Evolutionary conservation across 345 rosid species (phyloP).

Genomic region (Leavenworthia alabamica): DNA sequence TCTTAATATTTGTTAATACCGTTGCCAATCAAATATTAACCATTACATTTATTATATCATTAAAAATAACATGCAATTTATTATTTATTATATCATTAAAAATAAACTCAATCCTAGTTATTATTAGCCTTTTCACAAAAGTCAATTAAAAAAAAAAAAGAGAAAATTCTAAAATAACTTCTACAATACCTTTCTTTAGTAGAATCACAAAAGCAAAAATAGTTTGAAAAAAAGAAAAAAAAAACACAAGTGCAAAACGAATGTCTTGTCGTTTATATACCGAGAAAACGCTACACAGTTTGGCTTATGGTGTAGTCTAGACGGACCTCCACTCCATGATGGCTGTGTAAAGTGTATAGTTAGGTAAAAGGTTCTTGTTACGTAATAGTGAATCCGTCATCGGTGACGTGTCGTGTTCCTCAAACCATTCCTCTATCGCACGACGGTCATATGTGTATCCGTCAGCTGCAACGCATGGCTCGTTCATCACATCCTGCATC

Average conservation of each 20-base stretch:
- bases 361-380: slow-evolving; percentile 58
- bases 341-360: slow-evolving; percentile 66
- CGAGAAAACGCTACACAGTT: slow-evolving; percentile 14
- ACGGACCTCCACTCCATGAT: slow-evolving; percentile 75
- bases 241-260: neutral
- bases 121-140: neutral
- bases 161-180: neutral
- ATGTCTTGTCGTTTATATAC: slow-evolving; percentile 15
- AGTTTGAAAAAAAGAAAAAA: neutral
- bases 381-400: slow-evolving; percentile 48
- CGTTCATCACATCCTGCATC: slow-evolving; percentile 70
- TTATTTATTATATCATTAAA: neutral
- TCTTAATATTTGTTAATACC: too few species aligned
- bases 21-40: too few species aligned
- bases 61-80: neutral
- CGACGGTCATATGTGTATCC: slow-evolving; percentile 75
- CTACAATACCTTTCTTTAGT: neutral
- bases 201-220: neutral
- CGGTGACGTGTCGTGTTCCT: slow-evolving; percentile 61
- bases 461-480: slow-evolving; percentile 86
- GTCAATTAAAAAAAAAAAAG: neutral
- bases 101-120: neutral
- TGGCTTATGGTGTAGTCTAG: slow-evolving; percentile 21
- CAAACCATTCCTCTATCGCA: slow-evolving; percentile 75
- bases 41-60: neutral